Evolutionary conservation across 306 rosid species (phyloP).

Genomic region (Cicer yamashitae): DNA sequence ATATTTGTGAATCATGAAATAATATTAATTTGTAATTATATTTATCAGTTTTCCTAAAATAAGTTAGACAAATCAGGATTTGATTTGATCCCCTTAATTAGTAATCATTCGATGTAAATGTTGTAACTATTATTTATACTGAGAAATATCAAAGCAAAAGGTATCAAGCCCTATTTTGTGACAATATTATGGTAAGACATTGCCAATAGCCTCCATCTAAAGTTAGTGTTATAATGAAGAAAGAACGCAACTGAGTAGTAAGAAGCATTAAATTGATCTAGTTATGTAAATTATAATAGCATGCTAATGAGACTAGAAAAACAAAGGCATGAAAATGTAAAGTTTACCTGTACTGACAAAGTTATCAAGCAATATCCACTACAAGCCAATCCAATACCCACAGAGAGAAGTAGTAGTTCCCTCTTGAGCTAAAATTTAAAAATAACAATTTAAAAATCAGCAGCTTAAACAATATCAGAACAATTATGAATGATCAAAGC

Average conservation of each 20-base stretch:
- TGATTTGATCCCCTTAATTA: too few species aligned
- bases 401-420: constrained; percentile 77
- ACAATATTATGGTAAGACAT: background rate
- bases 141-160: too few species aligned
- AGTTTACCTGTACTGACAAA: constrained; percentile 82
- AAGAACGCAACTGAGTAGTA: constrained; percentile 21
- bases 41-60: too few species aligned
- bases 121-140: too few species aligned
- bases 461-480: constrained; percentile 31
- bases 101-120: too few species aligned
- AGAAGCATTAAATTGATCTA: constrained; percentile 31
- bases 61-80: too few species aligned
- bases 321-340: constrained; percentile 6
- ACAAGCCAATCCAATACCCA: constrained; percentile 84
- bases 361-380: constrained; percentile 76
- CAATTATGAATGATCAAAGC: constrained; percentile 29
- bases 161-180: too few species aligned
- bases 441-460: constrained; percentile 34
- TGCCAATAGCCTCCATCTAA: background rate
- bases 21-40: too few species aligned
- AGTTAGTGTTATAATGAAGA: constrained; percentile 12
- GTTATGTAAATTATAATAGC: constrained; percentile 12
- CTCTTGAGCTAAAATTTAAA: constrained; percentile 76
- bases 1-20: too few species aligned
- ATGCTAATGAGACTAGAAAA: background rate